These are phyloP conservation scores for Solanum hybrid DNA, from an alignment of 305 asterid genomes.

Conservation along the genomic window DNA sequence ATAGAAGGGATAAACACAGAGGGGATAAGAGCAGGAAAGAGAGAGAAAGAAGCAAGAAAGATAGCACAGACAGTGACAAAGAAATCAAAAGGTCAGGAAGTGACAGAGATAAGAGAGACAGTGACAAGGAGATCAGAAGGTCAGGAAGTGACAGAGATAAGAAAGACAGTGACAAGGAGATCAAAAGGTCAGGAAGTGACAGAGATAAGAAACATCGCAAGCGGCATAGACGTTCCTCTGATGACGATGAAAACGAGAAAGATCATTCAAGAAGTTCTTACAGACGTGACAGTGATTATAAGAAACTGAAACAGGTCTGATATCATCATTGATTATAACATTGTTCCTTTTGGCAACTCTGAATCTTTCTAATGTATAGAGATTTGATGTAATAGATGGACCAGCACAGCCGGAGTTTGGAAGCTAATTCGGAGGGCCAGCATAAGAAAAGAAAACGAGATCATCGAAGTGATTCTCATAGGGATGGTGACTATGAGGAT, in stretches of 20 bases:
- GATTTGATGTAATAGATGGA: slow-evolving; percentile 23
- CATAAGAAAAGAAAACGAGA: slow-evolving; percentile 48
- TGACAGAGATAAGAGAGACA: slow-evolving; percentile 42
- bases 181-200: slow-evolving; percentile 48
- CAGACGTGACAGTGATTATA: slow-evolving; percentile 38
- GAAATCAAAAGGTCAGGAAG: slow-evolving; percentile 44
- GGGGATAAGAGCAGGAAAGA: slow-evolving; percentile 35
- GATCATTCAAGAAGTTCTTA: slow-evolving; percentile 43
- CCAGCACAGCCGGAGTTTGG: slow-evolving; percentile 24
- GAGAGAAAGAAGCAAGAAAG: slow-evolving; percentile 40
- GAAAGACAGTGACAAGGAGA: slow-evolving; percentile 43
- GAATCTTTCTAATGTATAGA: background rate
- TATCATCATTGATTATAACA: background rate
- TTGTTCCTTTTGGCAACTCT: background rate
- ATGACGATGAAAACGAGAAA: slow-evolving; percentile 44
- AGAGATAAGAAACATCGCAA: slow-evolving; percentile 49
- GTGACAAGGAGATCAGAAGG: slow-evolving; percentile 45
- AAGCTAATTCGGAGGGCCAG: slow-evolving; percentile 36
- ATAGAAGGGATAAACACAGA: slow-evolving; percentile 42
- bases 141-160: slow-evolving; percentile 51
- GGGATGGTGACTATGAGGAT: slow-evolving; percentile 23
- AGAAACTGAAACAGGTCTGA: slow-evolving; percentile 46
- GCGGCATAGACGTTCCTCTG: slow-evolving; percentile 31
- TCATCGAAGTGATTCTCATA: slow-evolving; percentile 22
- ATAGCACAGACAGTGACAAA: slow-evolving; percentile 48